Evolutionary conservation across 768 basidiomycete genomes (phyloP).

Genomic region (Tricholoma sp.): DNA sequence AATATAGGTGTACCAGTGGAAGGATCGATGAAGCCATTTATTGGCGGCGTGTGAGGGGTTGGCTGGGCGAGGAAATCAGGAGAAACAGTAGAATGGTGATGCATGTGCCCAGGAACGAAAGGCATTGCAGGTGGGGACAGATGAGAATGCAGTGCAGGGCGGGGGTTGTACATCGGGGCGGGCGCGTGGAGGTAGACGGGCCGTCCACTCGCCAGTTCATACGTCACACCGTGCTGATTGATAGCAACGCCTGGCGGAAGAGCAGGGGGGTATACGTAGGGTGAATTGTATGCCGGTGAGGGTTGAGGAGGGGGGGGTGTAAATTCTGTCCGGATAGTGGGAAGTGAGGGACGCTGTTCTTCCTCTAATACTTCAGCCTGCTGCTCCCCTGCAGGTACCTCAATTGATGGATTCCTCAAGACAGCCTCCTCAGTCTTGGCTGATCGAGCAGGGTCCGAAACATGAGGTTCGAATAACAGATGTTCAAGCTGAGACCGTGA

Average conservation of each 20-base stretch:
- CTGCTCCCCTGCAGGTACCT: conserved; percentile 18
- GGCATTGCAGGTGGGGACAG: conserved; percentile 41
- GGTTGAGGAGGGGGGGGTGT: conserved; percentile 35
- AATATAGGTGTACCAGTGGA: conserved; percentile 67
- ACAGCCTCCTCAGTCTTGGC: conserved; percentile 46
- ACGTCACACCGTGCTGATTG: conserved; percentile 73
- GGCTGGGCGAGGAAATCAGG: conserved; percentile 56
- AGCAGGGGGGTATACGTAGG: conserved; percentile 54
- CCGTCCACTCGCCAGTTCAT: conserved; percentile 77
- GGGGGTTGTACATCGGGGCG: conserved; percentile 59
- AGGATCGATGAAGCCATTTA: conserved; percentile 63
- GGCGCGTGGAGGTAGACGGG: conserved; percentile 67
- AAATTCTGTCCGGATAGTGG: conserved; percentile 38
- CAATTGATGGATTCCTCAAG: conserved; percentile 31
- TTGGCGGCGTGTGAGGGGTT: conserved; percentile 54
- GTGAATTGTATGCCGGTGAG: conserved; percentile 63
- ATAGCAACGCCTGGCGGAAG: conserved; percentile 74
- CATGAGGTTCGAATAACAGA: conserved; percentile 28
- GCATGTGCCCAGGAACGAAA: conserved; percentile 60
- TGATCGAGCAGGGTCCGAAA: conserved; percentile 30
- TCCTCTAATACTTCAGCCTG: conserved; percentile 4
- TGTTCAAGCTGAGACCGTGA: conserved; percentile 37
- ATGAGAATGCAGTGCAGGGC: conserved; percentile 56
- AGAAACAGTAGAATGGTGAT: conserved; percentile 52
- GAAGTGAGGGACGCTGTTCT: conserved; percentile 31